Base-by-base conservation (phyloP, 192 early-diverging fungal species). In the Coemansia sp. region DNA sequence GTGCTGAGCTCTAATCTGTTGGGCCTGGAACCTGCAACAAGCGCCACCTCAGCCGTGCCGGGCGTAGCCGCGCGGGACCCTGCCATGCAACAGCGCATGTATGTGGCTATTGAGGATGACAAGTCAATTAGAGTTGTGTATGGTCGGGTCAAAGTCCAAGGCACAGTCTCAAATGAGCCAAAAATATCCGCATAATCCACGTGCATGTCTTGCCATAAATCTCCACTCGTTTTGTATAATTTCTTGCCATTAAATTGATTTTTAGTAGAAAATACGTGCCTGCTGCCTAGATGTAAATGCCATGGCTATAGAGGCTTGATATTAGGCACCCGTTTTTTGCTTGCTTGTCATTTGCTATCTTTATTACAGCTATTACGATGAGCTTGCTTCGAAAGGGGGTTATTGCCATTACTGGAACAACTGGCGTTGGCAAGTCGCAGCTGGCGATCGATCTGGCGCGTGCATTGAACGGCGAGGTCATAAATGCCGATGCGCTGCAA, bases 341-440 rank as follows among this genome's bases (percentile, higher is more conserved):
- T 18, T 5, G 4, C 3, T 43, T 43, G 7, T n/a, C n/a, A n/a
- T n/a, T n/a, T 48, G 14, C 27, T 48, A 29, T 40, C 35, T 53
- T 11, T 47, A 10, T 30, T 43, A 17, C 6, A 15, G 1, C 15
- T 34, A 48, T 31, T 21, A n/a, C 31, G 33, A 53, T 48, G 29
- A 19, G 2, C n/a, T 27, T 54, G 31, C 21, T 67, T 45, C 66
- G 62, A 4, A 80, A 70, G 56, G 38, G 67, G 4, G 58, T 82
- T 13, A 67, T 88, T 22, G 82, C 87, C 6, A 81, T 91, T 37
- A 81, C 86, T 31, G 94, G 95, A 3, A 94, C 92, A 1, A 96
- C 95, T 1, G 95, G 94, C 9, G 92, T 94, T 10, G 96, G 96
- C n/a, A 99, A 99, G 60, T 92, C 91, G n/a, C 81, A 93, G 60